These are phyloP conservation scores for Trichoderma sp. DNA, from an alignment of 2,329 filamentous ascomycete genomes.

Conservation along the genomic window DNA sequence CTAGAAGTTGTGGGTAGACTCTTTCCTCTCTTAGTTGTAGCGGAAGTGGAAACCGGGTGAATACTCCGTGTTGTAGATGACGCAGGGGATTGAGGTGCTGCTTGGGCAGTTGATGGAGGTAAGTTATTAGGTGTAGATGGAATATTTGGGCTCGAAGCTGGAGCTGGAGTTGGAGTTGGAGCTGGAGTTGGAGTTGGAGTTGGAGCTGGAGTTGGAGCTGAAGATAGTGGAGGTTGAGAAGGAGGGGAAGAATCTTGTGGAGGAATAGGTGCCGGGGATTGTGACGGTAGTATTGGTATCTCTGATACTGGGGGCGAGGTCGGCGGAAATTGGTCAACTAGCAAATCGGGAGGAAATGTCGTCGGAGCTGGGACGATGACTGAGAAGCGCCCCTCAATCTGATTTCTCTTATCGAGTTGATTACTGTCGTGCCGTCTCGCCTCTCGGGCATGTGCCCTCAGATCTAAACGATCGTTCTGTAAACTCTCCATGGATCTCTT, in stretches of 20 bases:
- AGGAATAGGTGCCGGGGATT: not conserved
- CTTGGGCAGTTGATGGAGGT: not conserved
- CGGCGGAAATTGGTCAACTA: not conserved
- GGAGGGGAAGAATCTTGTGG: not conserved
- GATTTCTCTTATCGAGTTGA: not conserved
- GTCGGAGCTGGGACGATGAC: slow-evolving; percentile 33
- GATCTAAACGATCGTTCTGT: not conserved
- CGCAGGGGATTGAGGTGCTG: not conserved
- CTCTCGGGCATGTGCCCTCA: not conserved
- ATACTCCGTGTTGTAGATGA: not conserved
- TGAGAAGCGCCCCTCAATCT: slow-evolving; percentile 28
- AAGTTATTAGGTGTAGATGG: not conserved
- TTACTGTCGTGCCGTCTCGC: not conserved
- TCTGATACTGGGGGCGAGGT: not conserved
- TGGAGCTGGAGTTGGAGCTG: not conserved
- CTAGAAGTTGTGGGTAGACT: not conserved
- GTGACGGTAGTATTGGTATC: not conserved
- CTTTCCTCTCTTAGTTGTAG: not conserved
- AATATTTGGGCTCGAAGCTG: too few relatives aligned
- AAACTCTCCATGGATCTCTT: not conserved
- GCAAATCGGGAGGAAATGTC: slow-evolving; percentile 27
- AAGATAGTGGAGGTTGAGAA: not conserved
- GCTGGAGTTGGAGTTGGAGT: not conserved
- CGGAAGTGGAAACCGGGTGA: not conserved
- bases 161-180: too few relatives aligned